Evolutionary conservation across 768 basidiomycete genomes (phyloP), one percentile per base, ranked within the genome.

Genomic region (Cubamyces lactineus): DNA sequence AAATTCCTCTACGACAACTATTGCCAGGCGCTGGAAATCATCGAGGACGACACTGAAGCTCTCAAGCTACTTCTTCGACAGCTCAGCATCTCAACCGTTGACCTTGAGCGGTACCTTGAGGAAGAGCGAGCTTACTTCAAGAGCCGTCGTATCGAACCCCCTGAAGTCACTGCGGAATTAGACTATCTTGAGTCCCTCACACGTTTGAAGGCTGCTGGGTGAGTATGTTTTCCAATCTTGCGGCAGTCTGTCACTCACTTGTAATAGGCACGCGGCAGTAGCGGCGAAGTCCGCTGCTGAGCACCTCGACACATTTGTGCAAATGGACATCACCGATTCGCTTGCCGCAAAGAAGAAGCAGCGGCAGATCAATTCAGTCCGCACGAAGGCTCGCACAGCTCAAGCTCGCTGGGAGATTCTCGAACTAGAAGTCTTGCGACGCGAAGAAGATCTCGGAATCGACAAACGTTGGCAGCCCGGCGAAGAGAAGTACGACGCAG

Each of bases 361-460:
- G 1, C 34, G 34, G 5, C 45, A 56, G 16, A 62, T 53, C 23
- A 39, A 39, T 8, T 11, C 7, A 15, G 38, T 58, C 19, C 51
- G 39, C 49, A 41, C 15, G 3, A 38, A 43, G 17, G 48, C 59
- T 17, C 4, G 17, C 8, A 39, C 26, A 4, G 34, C 61, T 0
- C 41, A 28, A 46, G 43, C 19, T 16, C 26, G 51, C 2, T 42
- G 43, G 12, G 26, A 51, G 24, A 11, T 16, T 0, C n/a, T 50
- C 0, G 40, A 60, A 16, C 50, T 49, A 16, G 46, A 59, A 8
- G 67, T 57, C 5, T n/a, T 34, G 17, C 42, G 42, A 1, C 43
- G 66, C 15, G 71, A 72, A 43, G 26, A 45, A 2, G 3, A 30
- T 17, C 50, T 71, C 2, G 58, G 59, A 12, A 40, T 72, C 13